Evolutionary conservation across 805 yeast genomes (phyloP).

Genomic region (Starmerella apis): DNA sequence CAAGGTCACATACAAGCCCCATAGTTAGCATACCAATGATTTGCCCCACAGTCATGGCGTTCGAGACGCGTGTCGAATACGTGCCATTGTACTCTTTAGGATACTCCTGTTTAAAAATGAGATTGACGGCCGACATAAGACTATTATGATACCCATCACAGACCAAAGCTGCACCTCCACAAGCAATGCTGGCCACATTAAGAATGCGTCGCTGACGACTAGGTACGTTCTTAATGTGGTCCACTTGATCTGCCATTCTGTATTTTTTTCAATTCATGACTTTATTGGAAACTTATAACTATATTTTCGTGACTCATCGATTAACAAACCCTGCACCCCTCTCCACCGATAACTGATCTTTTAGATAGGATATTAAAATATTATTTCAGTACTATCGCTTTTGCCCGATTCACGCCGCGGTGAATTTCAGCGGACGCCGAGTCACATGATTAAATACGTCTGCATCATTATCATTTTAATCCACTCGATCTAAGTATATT

Average conservation of each 20-base stretch:
- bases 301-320: neutral
- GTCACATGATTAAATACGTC: too few relatives aligned
- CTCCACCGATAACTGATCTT: neutral
- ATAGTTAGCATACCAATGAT: slow-evolving; percentile 55
- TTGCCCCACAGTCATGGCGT: slow-evolving; percentile 58
- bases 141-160: slow-evolving; percentile 72
- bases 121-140: slow-evolving; percentile 58
- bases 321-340: neutral
- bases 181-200: slow-evolving; percentile 26
- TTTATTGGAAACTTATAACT: neutral
- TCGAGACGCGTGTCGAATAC: slow-evolving; percentile 54
- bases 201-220: slow-evolving; percentile 4
- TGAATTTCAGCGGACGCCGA: too few relatives aligned
- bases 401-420: too few relatives aligned
- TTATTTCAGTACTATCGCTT: too few relatives aligned
- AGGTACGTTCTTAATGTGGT: neutral
- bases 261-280: neutral
- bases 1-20: slow-evolving; percentile 53
- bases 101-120: slow-evolving; percentile 42
- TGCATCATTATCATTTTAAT: too few relatives aligned
- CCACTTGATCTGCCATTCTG: neutral
- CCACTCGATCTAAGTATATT: too few relatives aligned
- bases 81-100: slow-evolving; percentile 37
- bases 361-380: too few relatives aligned
- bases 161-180: slow-evolving; percentile 65